A percentile compares a stretch with the other conserved stretches of the same genome.
These are phyloP conservation scores for Corynespora cassiicola DNA, from an alignment of 2,329 filamentous ascomycete genomes.

Conservation along the genomic window DNA sequence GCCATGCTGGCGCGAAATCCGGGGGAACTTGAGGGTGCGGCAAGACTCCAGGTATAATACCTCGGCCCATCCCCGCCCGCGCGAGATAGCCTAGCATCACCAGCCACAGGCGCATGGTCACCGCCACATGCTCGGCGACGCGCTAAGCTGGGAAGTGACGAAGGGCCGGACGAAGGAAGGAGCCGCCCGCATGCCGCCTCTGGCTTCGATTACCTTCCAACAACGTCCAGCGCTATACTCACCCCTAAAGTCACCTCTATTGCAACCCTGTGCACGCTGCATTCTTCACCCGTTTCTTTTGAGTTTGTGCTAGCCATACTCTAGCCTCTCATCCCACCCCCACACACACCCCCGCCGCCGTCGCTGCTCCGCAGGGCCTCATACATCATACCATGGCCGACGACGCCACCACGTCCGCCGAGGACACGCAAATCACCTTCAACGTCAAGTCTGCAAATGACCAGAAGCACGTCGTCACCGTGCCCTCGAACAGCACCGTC, in stretches of 20 bases:
- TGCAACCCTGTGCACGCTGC: background rate
- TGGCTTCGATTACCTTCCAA: slow-evolving; percentile 37
- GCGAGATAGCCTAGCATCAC: no score
- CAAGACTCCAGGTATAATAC: no score
- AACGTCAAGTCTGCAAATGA: slow-evolving; percentile 98
- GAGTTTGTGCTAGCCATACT: background rate
- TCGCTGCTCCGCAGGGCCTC: slow-evolving; percentile 14
- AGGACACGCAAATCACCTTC: slow-evolving; percentile 86
- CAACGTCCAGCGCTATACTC: slow-evolving; percentile 19
- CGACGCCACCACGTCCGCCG: slow-evolving; percentile 58
- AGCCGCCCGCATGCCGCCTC: slow-evolving; percentile 3
- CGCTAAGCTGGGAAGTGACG: slow-evolving; percentile 22
- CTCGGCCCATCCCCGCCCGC: slow-evolving; percentile 17
- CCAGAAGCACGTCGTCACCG: slow-evolving; percentile 81
- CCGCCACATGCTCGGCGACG: no score
- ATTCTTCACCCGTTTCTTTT: slow-evolving; percentile 1
- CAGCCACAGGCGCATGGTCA: slow-evolving; percentile 1
- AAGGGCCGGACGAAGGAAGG: slow-evolving; percentile 9
- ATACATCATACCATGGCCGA: slow-evolving; percentile 66
- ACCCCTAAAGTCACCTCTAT: slow-evolving; percentile 2
- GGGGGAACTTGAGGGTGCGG: no score
- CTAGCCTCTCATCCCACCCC: slow-evolving; percentile 8
- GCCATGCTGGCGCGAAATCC: no score
- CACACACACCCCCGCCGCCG: slow-evolving; percentile 5
- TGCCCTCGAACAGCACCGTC: slow-evolving; percentile 77